Percentiles rank a stretch among this genome's conserved stretches.
Conservation (phyloP, 2,329 filamentous ascomycete genomes). For the Nemania serpens region DNA sequence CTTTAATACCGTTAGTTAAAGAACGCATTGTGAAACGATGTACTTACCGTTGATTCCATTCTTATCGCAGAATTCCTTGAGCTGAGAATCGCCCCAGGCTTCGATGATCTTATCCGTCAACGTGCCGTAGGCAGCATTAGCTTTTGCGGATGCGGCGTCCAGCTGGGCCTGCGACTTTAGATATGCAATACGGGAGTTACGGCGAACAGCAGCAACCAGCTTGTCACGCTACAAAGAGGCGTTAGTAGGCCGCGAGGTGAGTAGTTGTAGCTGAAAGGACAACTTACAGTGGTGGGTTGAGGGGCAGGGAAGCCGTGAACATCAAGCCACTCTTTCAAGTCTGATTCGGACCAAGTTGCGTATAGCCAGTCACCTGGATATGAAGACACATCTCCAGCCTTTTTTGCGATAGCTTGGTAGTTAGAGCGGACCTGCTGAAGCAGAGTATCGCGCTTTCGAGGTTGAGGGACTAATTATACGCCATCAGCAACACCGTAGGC, state of each 20-base stretch:
- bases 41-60: slow-evolving; percentile 68
- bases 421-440: slow-evolving; percentile 77
- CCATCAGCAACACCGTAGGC: background rate
- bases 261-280: background rate
- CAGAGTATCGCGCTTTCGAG: slow-evolving; percentile 81
- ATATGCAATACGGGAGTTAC: slow-evolving; percentile 82
- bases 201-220: slow-evolving; percentile 85
- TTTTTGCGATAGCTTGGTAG: slow-evolving; percentile 79
- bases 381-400: slow-evolving; percentile 72
- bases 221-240: slow-evolving; percentile 67
- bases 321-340: slow-evolving; percentile 92
- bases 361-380: slow-evolving; percentile 98
- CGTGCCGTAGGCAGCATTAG: slow-evolving; percentile 71
- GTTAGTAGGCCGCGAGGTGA: slow-evolving; percentile 26
- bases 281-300: slow-evolving; percentile 68
- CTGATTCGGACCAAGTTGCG: slow-evolving; percentile 86
- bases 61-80: slow-evolving; percentile 93
- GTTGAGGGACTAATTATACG: slow-evolving; percentile 68
- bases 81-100: slow-evolving; percentile 83
- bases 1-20: slow-evolving; percentile 49
- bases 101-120: slow-evolving; percentile 85
- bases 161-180: slow-evolving; percentile 67
- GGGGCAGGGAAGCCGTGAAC: slow-evolving; percentile 83
- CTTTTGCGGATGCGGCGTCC: slow-evolving; percentile 65
- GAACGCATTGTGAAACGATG: background rate